These are phyloP conservation scores for Auricularia sp. DNA, from an alignment of 768 basidiomycete species.

Conservation along the genomic window DNA sequence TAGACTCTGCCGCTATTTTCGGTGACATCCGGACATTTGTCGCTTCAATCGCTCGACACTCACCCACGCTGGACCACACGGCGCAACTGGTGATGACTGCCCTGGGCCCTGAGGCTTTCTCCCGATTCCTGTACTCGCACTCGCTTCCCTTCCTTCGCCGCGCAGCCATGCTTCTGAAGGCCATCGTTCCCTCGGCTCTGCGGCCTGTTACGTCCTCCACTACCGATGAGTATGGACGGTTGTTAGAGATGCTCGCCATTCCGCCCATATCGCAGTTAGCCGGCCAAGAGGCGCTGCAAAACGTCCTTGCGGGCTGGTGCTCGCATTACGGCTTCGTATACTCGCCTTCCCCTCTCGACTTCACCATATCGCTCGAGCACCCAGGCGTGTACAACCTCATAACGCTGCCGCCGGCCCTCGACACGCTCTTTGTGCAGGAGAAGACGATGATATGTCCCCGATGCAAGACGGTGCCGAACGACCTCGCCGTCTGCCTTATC, in stretches of 20 bases:
- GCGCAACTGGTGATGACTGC: slow-evolving; percentile 70
- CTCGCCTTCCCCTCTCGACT: slow-evolving; percentile 67
- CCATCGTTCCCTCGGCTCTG: slow-evolving; percentile 58
- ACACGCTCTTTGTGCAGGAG: slow-evolving; percentile 69
- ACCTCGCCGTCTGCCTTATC: slow-evolving; percentile 84
- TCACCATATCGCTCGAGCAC: slow-evolving; percentile 53
- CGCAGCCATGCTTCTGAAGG: slow-evolving; percentile 73
- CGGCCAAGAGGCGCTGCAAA: slow-evolving; percentile 78
- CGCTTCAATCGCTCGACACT: slow-evolving; percentile 84
- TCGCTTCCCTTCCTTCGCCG: slow-evolving; percentile 88
- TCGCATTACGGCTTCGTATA: slow-evolving; percentile 80
- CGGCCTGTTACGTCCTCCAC: slow-evolving; percentile 30
- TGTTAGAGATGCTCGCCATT: slow-evolving; percentile 66
- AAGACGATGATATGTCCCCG: slow-evolving; percentile 63
- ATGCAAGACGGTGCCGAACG: slow-evolving; percentile 70
- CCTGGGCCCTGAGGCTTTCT: slow-evolving; percentile 75
- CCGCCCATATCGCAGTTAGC: slow-evolving; percentile 72
- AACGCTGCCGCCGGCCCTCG: slow-evolving; percentile 70
- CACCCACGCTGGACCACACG: slow-evolving; percentile 77
- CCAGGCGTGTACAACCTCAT: slow-evolving; percentile 77
- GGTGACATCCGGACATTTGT: slow-evolving; percentile 83
- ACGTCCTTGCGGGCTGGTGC: slow-evolving; percentile 83
- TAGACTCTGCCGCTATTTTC: slow-evolving; percentile 63
- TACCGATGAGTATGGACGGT: slow-evolving; percentile 66
- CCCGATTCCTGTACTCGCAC: slow-evolving; percentile 78